Conservation (phyloP, 2,329 filamentous ascomycete species). For the Penicillium sp. region DNA sequence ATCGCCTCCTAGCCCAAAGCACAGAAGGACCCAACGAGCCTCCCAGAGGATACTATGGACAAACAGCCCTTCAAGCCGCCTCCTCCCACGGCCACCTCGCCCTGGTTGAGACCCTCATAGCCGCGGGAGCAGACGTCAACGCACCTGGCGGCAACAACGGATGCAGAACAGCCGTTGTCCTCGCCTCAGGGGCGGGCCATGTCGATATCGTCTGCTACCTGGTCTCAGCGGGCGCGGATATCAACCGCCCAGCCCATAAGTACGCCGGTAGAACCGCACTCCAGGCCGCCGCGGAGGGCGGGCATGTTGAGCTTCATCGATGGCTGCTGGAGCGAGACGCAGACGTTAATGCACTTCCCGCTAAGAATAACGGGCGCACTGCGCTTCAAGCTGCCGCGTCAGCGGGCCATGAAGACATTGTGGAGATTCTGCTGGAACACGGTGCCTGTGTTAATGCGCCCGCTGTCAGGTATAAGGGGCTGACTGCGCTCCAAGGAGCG, state of each 20-base stretch:
- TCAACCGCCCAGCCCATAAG: background rate
- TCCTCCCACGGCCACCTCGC: background rate
- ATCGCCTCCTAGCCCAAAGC: background rate
- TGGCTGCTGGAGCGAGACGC: background rate
- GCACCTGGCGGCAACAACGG: conserved; percentile 1
- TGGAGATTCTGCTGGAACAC: background rate
- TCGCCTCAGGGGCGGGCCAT: background rate
- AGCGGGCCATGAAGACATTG: background rate
- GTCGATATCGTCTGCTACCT: background rate
- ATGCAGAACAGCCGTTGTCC: background rate
- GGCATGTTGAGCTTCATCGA: background rate
- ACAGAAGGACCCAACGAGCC: background rate
- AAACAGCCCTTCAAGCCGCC: background rate
- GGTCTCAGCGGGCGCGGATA: background rate
- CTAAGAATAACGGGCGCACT: conserved; percentile 2
- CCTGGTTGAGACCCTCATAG: background rate
- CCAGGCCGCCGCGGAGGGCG: background rate
- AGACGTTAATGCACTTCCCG: background rate
- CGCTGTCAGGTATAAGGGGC: conserved; percentile 1
- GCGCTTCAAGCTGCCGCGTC: conserved; percentile 4
- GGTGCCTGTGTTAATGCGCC: background rate
- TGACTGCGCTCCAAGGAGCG: conserved; percentile 1
- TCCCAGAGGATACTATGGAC: background rate
- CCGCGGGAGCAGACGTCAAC: background rate
- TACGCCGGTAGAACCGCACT: background rate